phyloP scores from a whole-genome alignment of 208 protist genomes.

The Kentomonas sorsogonicus region DNA sequence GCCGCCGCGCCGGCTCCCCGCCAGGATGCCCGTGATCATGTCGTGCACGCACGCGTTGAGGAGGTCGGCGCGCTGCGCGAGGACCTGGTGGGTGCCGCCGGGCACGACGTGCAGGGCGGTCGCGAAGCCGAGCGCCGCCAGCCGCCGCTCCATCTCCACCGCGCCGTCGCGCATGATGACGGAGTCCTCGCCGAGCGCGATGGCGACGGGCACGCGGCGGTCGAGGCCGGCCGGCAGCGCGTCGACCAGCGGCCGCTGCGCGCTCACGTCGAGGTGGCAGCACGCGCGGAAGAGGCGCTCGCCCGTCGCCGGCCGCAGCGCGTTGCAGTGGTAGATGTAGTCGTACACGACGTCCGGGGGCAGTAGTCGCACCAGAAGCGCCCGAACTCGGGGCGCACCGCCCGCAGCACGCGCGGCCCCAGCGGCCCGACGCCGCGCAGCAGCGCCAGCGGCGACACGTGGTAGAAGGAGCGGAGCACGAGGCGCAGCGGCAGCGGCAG shows the following conservation, averaged over 20 bases:
- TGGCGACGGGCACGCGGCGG: slow-evolving; percentile 19
- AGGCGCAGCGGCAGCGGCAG: slow-evolving; percentile 20
- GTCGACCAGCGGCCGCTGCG: slow-evolving; percentile 38
- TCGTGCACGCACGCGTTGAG: slow-evolving; percentile 33
- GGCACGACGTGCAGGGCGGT: slow-evolving; percentile 29
- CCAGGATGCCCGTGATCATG: slow-evolving; percentile 10
- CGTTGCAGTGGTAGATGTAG: slow-evolving; percentile 77
- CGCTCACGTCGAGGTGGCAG: slow-evolving; percentile 41
- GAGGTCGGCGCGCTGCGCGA: slow-evolving; percentile 32
- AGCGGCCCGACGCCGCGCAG: slow-evolving; percentile 40
- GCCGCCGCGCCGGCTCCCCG: too few relatives aligned
- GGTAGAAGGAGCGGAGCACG: slow-evolving; percentile 29
- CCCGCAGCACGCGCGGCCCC: slow-evolving; percentile 37
- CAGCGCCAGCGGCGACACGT: slow-evolving; percentile 27
- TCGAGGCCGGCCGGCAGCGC: slow-evolving; percentile 25
- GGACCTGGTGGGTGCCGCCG: slow-evolving; percentile 49
- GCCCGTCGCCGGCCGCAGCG: slow-evolving; percentile 32
- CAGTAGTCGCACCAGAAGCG: slow-evolving; percentile 30
- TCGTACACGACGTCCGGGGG: slow-evolving; percentile 51
- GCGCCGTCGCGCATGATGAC: slow-evolving; percentile 34
- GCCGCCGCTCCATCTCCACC: slow-evolving; percentile 23
- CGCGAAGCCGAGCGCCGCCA: slow-evolving; percentile 25
- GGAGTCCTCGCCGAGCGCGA: slow-evolving; percentile 49
- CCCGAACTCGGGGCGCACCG: slow-evolving; percentile 46
- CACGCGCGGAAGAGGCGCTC: slow-evolving; percentile 52